These are phyloP conservation scores for Coemansia sp. DNA, from an alignment of 192 early-diverging fungal species.

Conservation along the genomic window DNA sequence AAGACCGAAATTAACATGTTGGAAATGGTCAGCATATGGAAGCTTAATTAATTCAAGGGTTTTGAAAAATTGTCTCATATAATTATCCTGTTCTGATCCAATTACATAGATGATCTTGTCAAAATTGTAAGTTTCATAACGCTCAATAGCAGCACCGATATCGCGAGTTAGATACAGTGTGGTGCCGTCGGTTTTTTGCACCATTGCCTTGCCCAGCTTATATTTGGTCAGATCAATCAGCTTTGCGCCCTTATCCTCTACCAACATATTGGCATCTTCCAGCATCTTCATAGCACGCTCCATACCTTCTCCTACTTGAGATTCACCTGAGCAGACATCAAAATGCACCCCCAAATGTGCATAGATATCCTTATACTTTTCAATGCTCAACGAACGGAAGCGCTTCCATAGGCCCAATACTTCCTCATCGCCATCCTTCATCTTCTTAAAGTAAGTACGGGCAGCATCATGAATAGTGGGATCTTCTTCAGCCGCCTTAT, in stretches of 20 bases:
- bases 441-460: slow-evolving; percentile 86
- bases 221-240: slow-evolving; percentile 79
- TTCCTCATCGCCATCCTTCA: slow-evolving; percentile 88
- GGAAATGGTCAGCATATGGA: slow-evolving; percentile 77
- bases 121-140: slow-evolving; percentile 83
- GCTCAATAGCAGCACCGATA: slow-evolving; percentile 91
- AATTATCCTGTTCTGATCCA: slow-evolving; percentile 83
- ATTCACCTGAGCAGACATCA: slow-evolving; percentile 95
- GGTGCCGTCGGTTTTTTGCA: slow-evolving; percentile 89
- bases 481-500: not conserved
- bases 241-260: slow-evolving; percentile 76
- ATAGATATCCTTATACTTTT: slow-evolving; percentile 90
- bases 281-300: slow-evolving; percentile 68
- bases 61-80: slow-evolving; percentile 95
- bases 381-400: slow-evolving; percentile 87
- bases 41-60: slow-evolving; percentile 77
- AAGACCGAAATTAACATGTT: slow-evolving; percentile 93
- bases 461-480: slow-evolving; percentile 75
- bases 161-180: slow-evolving; percentile 94
- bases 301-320: slow-evolving; percentile 79
- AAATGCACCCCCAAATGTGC: slow-evolving; percentile 87
- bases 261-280: slow-evolving; percentile 65
- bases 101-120: slow-evolving; percentile 94
- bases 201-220: slow-evolving; percentile 79
- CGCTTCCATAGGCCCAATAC: slow-evolving; percentile 80